phyloP scores from a whole-genome alignment of 2,329 filamentous ascomycete genomes.

The Stachybotrys chlorohalonatus region DNA sequence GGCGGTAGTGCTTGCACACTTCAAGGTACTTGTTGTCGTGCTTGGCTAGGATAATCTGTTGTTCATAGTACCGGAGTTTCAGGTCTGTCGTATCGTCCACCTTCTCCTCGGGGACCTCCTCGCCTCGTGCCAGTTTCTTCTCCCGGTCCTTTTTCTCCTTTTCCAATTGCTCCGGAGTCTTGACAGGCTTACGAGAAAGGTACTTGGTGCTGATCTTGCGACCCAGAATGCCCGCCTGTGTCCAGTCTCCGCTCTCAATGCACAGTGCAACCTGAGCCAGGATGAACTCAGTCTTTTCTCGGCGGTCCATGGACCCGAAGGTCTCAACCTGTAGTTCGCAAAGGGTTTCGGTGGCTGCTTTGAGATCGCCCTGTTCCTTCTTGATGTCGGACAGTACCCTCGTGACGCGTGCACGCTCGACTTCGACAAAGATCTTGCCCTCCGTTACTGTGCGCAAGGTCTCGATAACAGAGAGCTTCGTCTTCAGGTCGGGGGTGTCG shows the following conservation, averaged over 20 bases:
- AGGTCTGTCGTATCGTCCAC: slow-evolving; percentile 91
- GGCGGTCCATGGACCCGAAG: slow-evolving; percentile 92
- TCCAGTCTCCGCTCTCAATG: slow-evolving; percentile 94
- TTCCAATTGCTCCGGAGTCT: slow-evolving; percentile 78
- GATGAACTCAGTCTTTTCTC: slow-evolving; percentile 99
- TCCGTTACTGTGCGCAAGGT: slow-evolving; percentile 93
- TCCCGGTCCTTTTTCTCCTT: slow-evolving; percentile 85
- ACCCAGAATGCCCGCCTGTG: slow-evolving; percentile 83
- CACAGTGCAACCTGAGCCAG: slow-evolving; percentile 89
- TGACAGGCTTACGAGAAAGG: slow-evolving; percentile 82
- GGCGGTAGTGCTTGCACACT: slow-evolving; percentile 95
- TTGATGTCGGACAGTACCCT: slow-evolving; percentile 96
- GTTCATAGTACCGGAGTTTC: slow-evolving; percentile 93
- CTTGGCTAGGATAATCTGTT: slow-evolving; percentile 91
- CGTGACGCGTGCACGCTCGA: slow-evolving; percentile 91
- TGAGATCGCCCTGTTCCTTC: slow-evolving; percentile 87
- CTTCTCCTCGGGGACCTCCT: slow-evolving; percentile 69
- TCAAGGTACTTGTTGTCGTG: slow-evolving; percentile 97
- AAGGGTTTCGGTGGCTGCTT: slow-evolving; percentile 81
- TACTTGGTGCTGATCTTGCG: slow-evolving; percentile 97
- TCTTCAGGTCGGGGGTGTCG: slow-evolving; percentile 73
- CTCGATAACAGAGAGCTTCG: slow-evolving; percentile 89
- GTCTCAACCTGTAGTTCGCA: slow-evolving; percentile 98
- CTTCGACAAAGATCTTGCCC: slow-evolving; percentile 99
- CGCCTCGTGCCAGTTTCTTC: slow-evolving; percentile 71